Conservation (phyloP, 257 asterid genomes). For the Primulina tabacum region DNA sequence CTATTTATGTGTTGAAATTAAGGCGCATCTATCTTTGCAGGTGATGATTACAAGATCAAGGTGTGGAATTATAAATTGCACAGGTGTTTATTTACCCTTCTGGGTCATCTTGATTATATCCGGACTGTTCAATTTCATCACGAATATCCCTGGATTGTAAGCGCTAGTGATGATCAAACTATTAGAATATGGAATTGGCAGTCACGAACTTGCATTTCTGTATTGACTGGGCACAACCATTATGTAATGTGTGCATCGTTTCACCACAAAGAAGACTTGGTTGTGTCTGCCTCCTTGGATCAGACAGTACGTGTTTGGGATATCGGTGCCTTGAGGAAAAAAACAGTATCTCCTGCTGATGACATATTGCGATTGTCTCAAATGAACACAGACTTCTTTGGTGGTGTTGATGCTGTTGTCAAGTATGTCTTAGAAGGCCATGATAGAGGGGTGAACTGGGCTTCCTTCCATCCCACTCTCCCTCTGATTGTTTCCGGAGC, state of each 20-base stretch:
- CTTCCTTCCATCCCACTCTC: slow-evolving; percentile 96
- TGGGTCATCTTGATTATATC: slow-evolving; percentile 96
- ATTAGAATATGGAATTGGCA: slow-evolving; percentile 50
- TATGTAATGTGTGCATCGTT: slow-evolving; percentile 96
- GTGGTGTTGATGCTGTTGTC: slow-evolving; percentile 98
- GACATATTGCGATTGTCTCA: slow-evolving; percentile 80
- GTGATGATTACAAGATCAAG: slow-evolving; percentile 33
- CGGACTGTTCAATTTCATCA: slow-evolving; percentile 97
- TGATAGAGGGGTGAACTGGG: slow-evolving; percentile 98
- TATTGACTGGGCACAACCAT: slow-evolving; percentile 94
- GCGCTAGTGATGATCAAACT: slow-evolving; percentile 58
- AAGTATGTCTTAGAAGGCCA: slow-evolving; percentile 98
- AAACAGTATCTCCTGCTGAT: slow-evolving; percentile 92
- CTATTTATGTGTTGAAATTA: slow-evolving; percentile 1
- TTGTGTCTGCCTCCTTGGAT: slow-evolving; percentile 97
- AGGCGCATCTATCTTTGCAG: neutral
- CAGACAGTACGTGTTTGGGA: slow-evolving; percentile 99
- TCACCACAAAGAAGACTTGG: slow-evolving; percentile 95
- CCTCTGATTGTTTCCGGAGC: slow-evolving; percentile 98
- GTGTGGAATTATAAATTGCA: slow-evolving; percentile 98
- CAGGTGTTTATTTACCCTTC: slow-evolving; percentile 88
- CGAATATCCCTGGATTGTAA: slow-evolving; percentile 96
- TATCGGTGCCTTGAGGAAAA: slow-evolving; percentile 88
- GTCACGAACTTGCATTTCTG: slow-evolving; percentile 91
- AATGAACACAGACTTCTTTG: slow-evolving; percentile 92